Percentiles rank a stretch among this genome's conserved stretches.
Conservation (phyloP, 2,329 filamentous ascomycete genomes). For the Ceratocystis ficicola region DNA sequence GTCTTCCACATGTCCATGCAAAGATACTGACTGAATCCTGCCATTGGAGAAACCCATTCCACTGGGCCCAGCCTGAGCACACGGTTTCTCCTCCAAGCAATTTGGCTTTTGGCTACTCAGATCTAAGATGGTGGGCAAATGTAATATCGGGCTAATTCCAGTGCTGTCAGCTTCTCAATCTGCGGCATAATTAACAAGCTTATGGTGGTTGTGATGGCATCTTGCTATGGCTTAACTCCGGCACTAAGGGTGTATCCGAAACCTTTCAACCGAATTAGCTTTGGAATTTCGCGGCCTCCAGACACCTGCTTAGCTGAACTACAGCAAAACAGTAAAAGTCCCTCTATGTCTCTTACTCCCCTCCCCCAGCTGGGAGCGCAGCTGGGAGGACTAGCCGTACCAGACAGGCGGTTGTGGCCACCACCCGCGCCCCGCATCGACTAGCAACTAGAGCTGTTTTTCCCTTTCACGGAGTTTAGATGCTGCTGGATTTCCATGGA, state of each 20-base stretch:
- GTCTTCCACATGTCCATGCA: background rate
- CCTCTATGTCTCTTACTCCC: background rate
- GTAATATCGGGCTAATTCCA: background rate
- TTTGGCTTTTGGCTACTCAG: background rate
- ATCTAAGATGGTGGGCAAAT: background rate
- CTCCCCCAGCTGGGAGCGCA: background rate
- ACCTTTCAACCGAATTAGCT: no score
- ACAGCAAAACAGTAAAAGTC: background rate
- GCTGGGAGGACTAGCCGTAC: background rate
- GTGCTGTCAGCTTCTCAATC: background rate
- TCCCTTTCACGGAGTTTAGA: background rate
- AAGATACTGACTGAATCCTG: background rate
- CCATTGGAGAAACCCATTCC: background rate
- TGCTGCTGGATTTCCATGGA: no score
- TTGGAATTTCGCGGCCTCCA: background rate
- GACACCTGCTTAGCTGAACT: background rate
- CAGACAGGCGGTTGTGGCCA: background rate
- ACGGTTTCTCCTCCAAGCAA: background rate
- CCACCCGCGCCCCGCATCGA: background rate
- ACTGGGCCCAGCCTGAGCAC: background rate
- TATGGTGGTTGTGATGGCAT: background rate
- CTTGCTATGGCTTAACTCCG: background rate
- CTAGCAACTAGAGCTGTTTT: background rate
- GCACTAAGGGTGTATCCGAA: background rate
- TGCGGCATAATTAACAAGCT: background rate